Base-by-base conservation (phyloP, 805 yeast species). In the Scheffersomyces ergatensis region DNA sequence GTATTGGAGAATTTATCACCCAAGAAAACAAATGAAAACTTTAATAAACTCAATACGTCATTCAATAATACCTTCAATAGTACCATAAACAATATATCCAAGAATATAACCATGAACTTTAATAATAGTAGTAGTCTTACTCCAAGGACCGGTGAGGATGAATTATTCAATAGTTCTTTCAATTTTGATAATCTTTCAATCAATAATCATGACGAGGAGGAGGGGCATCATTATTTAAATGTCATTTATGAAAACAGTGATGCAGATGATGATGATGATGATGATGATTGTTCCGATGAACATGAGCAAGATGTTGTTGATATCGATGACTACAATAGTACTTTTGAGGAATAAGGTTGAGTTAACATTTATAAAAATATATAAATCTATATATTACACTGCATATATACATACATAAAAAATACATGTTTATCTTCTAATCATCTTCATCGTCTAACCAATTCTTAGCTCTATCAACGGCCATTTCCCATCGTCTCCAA, bases 401-500 rank as follows among this genome's bases (percentile, higher is more conserved):
- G 20, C 16, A 17, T 18, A 34, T 27, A 33, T 13, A 7, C n/a
- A 33, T 26, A 23, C 13, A 38, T n/a, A 8, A 12, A 15, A 39
- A 4, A 18, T 26, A 27, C 9, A 20, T 20, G 18, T n/a, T n/a
- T n/a, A n/a, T n/a, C n/a, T n/a, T 21, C 9, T 21, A 21, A 21
- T 21, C 41, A 25, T 44, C 54, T 24, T 60, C 65, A 18, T 69
- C 74, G 37, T 68, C 71, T 45, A 85, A 68, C 98, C 98, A 90
- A 34, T 89, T 90, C 46, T 67, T 76, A 23, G 95, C 84, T 54
- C 95, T 76, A 53, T 78, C 82, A 16, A 90, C 80, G 2, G 96
- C 98, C 34, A 78, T 75, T 57, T 86, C 87, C 98, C 98, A 90
- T 49, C 83, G 67, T 37, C 67, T 69, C 86, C 92, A 85, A 50